Evolutionary conservation across 805 yeast species (phyloP), one percentile per base, ranked within the genome.

Genomic region (Soucietia sequanensis): DNA sequence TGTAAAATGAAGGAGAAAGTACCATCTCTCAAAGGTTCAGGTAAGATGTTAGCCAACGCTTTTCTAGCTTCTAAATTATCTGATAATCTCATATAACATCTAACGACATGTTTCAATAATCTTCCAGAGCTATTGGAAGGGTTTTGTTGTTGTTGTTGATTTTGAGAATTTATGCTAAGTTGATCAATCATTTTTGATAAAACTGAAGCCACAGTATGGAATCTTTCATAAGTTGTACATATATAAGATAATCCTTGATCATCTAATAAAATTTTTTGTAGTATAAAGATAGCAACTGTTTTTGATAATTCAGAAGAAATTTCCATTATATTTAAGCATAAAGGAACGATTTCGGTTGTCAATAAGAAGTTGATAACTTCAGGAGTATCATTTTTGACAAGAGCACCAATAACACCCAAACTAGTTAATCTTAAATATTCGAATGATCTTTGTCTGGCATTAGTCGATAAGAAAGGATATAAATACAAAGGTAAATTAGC

Each of bases 301-400:
- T 93, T 91, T 31, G 95, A 82, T 34, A 91, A 72, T 56, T 93
- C 99, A 0, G 96, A 84, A 6, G 96, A 88, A 1, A 90, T 80
- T 57, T 91, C 98, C 95, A 91, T 91, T 42, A 93, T 91, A 50
- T 93, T 81, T 39, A 91, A 68, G 57, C 99, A 93, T 37, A 93
- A 65, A 4, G 99, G 99, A 22, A 93, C 95, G 48, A 93, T 91
- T 58, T 91, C 99, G 0, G 99, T 93, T n/a, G 96, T 81, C 29
- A 91, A 70, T 51, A 91, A 65, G 54, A 93, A 91, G 43, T 85
- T 85, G 43, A 93, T 90, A 28, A 91, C 98, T 48, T 91, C 96
- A 11, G 95, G 88, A 4, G 96, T 85, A 54, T 91, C 99, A 58
- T 90, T 91, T 51, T 93, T 91, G 17, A 93, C 98, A 37, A 91